Evolutionary conservation across 352 stramenopile genomes (phyloP), one percentile per base, ranked within the genome.

Genomic region (Pythium apleroticum): DNA sequence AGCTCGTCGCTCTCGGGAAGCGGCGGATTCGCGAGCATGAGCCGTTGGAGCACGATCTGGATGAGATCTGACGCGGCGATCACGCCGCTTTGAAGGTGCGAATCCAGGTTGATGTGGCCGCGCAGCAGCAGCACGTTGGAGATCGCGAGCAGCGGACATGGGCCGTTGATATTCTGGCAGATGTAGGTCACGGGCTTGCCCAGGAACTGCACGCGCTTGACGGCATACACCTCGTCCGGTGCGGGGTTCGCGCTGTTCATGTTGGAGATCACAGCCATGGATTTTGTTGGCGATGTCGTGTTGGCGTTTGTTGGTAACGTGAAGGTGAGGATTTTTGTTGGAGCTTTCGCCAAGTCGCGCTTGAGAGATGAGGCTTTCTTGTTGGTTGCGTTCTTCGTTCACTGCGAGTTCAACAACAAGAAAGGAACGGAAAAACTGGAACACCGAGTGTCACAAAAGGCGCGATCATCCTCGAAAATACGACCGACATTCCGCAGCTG

Each of bases 111-210:
- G 19, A 99, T 80, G 20, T 93, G 86, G 22, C 91, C 87, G 19
- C 91, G 88, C 37, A 99, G 85, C 27, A 99, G 71, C 24, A 99
- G 76, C 41, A 97, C 89, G 69, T 99, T 99, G 55, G 85, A 88
- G 59, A 98, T 97, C 4, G 96, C 97, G 22, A 99, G 77, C 20
- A 99, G 83, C 37, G 97, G 97, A 73, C 97, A 99, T 37, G 97
- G 97, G 3, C 97, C 97, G 78, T 99, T 99, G 72, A 97, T 81
- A 77, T 99, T 99, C 79, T 99, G 97, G 57, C 97, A 96, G 17
- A 99, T 80, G 66, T 98, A 98, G 11, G 66, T 60, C 60, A 97
- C 78, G 27, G 69, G 54, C 28, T 90, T 90, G 10, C 86, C 79
- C 41, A 97, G 80, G 72, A 97, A 97, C 27, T 75, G 48, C 27